Evolutionary conservation across 495 filamentous ascomycete genomes (phyloP).

Genomic region (Acidiella bohemica): DNA sequence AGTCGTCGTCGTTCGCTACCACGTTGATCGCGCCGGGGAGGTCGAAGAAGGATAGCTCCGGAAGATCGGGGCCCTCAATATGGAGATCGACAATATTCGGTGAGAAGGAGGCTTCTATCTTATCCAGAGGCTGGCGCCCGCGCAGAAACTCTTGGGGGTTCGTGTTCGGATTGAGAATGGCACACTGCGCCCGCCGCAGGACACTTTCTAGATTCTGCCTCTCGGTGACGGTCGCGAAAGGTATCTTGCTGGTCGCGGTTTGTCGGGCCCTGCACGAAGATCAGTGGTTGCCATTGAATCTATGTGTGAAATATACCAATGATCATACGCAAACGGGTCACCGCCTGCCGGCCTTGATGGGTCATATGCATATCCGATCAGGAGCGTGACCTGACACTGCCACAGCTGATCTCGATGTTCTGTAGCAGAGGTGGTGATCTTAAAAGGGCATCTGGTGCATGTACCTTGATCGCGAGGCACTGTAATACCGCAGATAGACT

Average conservation of each 20-base stretch:
- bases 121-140: background rate
- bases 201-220: constrained; percentile 43
- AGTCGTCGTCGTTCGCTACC: constrained; percentile 39
- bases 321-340: constrained; percentile 1
- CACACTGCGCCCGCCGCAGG: constrained; percentile 56
- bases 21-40: constrained; percentile 66
- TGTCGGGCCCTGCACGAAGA: too few relatives aligned
- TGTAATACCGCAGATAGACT: constrained; percentile 64
- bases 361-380: constrained; percentile 35
- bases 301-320: constrained; percentile 1
- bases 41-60: constrained; percentile 66
- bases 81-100: constrained; percentile 65
- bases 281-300: too few relatives aligned
- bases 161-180: constrained; percentile 48
- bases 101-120: constrained; percentile 46
- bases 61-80: constrained; percentile 54
- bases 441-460: constrained; percentile 64
- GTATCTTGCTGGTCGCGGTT: background rate
- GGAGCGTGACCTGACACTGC: constrained; percentile 50
- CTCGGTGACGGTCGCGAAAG: constrained; percentile 31
- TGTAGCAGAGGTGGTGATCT: constrained; percentile 55
- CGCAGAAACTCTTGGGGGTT: background rate
- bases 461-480: constrained; percentile 54
- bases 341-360: constrained; percentile 24
- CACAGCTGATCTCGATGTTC: constrained; percentile 33